phyloP scores from a whole-genome alignment of 139 green algal genomes.

The Chlamydomonas schloesseri region DNA sequence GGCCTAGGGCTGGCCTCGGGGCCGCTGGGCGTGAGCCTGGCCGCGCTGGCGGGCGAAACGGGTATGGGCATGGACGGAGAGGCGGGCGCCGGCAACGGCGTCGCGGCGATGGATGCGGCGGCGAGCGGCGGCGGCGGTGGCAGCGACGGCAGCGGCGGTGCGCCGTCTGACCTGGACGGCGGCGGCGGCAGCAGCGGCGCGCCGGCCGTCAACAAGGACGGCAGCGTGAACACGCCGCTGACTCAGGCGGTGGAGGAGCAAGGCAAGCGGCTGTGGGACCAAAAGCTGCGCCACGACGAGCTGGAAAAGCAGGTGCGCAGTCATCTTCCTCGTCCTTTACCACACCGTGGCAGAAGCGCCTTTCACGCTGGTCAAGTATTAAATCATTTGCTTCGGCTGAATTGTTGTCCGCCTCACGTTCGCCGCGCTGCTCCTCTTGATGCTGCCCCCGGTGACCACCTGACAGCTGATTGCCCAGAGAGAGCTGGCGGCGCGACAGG shows the following conservation, averaged over 20 bases:
- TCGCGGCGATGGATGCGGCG: not conserved
- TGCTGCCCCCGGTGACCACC: no score
- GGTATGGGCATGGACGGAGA: not conserved
- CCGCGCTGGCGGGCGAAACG: no score
- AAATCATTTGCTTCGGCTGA: not conserved
- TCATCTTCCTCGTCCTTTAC: no score
- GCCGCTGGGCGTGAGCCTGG: no score
- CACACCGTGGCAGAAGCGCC: no score
- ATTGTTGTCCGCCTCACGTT: not conserved
- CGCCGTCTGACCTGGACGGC: not conserved
- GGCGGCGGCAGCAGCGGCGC: not conserved
- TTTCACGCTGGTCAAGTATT: no score
- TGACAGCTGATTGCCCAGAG: slow-evolving; percentile 17
- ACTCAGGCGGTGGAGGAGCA: slow-evolving; percentile 4
- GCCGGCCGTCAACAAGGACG: not conserved
- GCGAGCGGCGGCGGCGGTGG: not conserved
- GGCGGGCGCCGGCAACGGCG: not conserved
- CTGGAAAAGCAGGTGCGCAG: slow-evolving; percentile 27
- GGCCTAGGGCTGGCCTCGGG: no score
- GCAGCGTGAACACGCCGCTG: not conserved
- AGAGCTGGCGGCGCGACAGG: not conserved
- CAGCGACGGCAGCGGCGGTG: not conserved
- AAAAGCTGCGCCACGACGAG: slow-evolving; percentile 38
- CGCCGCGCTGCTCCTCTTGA: no score
- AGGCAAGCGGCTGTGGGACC: slow-evolving; percentile 31